Evolutionary conservation across 371 early-diverging fungal genomes (phyloP), one percentile per base, ranked within the genome.

Genomic region (Rhizopus microsporus): DNA sequence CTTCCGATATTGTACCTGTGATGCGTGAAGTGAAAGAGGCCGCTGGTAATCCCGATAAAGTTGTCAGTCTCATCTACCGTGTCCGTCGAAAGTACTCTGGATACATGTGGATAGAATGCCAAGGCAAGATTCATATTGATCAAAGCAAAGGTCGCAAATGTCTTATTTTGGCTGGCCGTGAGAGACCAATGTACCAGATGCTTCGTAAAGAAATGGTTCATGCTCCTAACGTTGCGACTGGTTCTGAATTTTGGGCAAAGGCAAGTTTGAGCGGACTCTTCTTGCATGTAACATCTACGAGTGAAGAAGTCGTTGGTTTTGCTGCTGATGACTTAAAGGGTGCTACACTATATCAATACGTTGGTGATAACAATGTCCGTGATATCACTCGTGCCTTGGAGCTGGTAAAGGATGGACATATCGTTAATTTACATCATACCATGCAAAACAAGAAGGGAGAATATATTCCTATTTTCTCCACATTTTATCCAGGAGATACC

Each of bases 21-120:
- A 83, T 87, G 82, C 74, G 88, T 17, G 87, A 88, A 57, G 62
- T 88, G 23, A 81, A 81, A 50, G 75, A 78, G 55, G 62, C 78
- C 5, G 59, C 75, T 3, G 17, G 57, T 16, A 59, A 66, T 29
- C 49, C 63, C 5, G 63, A 62, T 17, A 69, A 63, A 15, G 63
- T 68, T 0, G 65, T 87, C 45, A 76, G 77, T 56, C 65, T 85
- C 13, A 68, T 85, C 23, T 86, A 78, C 59, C 81, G 89, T 54
- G 80, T 84, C 13, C 68, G 77, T 32, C 74, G 81, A 30, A 79
- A 81, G 60, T 60, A 66, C 38, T 70, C 72, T 34, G 83, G 83
- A 5, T 87, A 85, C 57, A 66, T 82, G 51, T 88, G 87, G 77
- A 54, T 87, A 62, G 89, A 87, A 53, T 77, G 84, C 15, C 72